phyloP scores from a whole-genome alignment of 257 asterid genomes.

The Prunella vulgaris region DNA sequence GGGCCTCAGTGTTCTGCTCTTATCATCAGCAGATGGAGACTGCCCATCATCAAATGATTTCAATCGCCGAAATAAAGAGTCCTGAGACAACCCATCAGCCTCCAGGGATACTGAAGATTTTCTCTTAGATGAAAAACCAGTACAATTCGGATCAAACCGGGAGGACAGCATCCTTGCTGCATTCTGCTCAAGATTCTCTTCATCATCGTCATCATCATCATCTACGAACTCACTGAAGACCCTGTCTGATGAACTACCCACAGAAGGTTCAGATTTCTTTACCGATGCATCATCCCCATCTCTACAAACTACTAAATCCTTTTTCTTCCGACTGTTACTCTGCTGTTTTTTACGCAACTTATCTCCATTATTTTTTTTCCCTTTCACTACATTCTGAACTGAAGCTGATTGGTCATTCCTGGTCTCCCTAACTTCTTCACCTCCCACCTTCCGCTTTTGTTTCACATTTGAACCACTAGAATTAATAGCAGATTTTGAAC shows the following conservation, averaged over 20 bases:
- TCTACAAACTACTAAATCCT: conserved; percentile 31
- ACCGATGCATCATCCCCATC: conserved; percentile 31
- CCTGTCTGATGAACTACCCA: conserved; percentile 40
- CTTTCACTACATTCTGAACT: conserved; percentile 33
- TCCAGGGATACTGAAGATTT: conserved; percentile 42
- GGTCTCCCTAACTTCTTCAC: conserved; percentile 33
- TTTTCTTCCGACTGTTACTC: conserved; percentile 47
- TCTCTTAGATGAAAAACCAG: conserved; percentile 60
- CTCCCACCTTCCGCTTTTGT: conserved; percentile 35
- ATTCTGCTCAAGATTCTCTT: conserved; percentile 91
- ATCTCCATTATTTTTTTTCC: conserved; percentile 36
- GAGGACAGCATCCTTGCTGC: conserved; percentile 99
- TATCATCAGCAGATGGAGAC: conserved; percentile 46
- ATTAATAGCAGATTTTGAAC: conserved; percentile 26
- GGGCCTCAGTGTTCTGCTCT: conserved; percentile 71
- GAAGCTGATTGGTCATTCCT: conserved; percentile 31
- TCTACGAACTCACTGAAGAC: conserved; percentile 42
- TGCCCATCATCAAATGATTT: conserved; percentile 46
- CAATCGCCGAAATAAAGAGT: conserved; percentile 35
- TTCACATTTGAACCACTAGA: conserved; percentile 32
- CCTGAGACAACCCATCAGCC: conserved; percentile 43
- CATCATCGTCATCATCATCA: conserved; percentile 70
- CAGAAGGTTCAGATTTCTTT: conserved; percentile 46
- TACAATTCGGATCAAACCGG: conserved; percentile 94
- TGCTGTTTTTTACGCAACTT: conserved; percentile 35